These are phyloP conservation scores for Aspergillus funiculosus DNA, from an alignment of 495 filamentous ascomycete genomes.

Conservation along the genomic window DNA sequence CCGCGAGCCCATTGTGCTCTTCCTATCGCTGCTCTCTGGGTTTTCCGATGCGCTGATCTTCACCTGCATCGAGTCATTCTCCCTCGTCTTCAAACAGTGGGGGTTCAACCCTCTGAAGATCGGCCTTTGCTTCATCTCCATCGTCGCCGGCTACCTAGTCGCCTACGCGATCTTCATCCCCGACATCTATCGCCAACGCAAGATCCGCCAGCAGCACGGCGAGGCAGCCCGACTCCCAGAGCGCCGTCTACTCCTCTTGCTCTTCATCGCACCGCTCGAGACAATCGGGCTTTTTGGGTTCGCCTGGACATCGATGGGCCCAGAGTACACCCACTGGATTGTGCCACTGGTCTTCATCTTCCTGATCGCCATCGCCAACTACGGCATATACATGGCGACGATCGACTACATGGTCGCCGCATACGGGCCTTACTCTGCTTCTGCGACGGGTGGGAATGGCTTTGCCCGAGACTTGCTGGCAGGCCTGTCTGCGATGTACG, in stretches of 20 bases:
- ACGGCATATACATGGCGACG: conserved; percentile 71
- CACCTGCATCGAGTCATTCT: conserved; percentile 66
- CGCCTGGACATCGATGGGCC: conserved; percentile 59
- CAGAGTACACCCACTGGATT: conserved; percentile 56
- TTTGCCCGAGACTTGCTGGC: conserved; percentile 45
- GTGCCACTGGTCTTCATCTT: conserved; percentile 52
- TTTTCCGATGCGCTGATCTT: conserved; percentile 80
- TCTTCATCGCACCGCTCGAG: conserved; percentile 59
- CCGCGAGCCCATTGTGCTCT: conserved; percentile 69
- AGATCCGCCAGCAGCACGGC: conserved; percentile 40
- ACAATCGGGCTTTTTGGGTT: conserved; percentile 66
- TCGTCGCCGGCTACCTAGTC: conserved; percentile 60
- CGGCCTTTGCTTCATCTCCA: conserved; percentile 59
- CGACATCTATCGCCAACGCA: conserved; percentile 50
- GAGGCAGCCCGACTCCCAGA: conserved; percentile 50
- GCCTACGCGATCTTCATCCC: conserved; percentile 61
- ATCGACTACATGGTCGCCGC: conserved; percentile 83
- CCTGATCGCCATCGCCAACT: conserved; percentile 65
- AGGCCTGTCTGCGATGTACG: conserved; percentile 43
- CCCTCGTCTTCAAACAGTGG: conserved; percentile 61
- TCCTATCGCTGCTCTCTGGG: conserved; percentile 64
- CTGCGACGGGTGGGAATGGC: conserved; percentile 69
- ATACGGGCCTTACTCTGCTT: conserved; percentile 73
- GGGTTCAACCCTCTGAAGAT: conserved; percentile 48
- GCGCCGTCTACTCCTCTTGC: conserved; percentile 49